These are phyloP conservation scores for Russula earlei DNA, from an alignment of 768 basidiomycete species.

Conservation along the genomic window DNA sequence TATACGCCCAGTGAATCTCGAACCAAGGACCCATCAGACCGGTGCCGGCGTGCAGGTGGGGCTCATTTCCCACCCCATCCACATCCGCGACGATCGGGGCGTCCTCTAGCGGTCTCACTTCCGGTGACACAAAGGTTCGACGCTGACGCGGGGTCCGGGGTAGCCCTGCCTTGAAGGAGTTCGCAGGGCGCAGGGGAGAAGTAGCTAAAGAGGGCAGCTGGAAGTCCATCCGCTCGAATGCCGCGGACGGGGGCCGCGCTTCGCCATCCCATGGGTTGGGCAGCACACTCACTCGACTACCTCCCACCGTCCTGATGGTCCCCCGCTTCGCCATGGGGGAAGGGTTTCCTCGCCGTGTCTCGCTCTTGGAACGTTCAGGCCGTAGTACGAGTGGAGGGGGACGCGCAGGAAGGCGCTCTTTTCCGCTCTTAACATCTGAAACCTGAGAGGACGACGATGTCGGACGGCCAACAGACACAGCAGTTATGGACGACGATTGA, in stretches of 20 bases:
- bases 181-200: neutral
- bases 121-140: neutral
- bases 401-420: neutral
- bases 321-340: neutral
- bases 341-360: neutral
- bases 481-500: neutral
- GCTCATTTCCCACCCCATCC: neutral
- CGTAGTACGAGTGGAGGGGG: neutral
- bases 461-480: neutral
- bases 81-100: neutral
- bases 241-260: neutral
- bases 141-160: neutral
- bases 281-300: neutral
- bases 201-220: neutral
- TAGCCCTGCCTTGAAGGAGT: neutral
- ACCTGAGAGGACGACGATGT: too few relatives aligned
- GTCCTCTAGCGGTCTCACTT: neutral
- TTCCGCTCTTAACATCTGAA: neutral
- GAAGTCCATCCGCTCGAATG: neutral
- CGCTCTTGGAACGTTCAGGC: neutral
- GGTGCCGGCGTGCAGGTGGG: neutral
- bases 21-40: too few relatives aligned
- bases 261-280: slow-evolving; percentile 7
- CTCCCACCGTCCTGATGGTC: neutral
- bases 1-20: too few relatives aligned